Evolutionary conservation across 371 early-diverging fungal species (phyloP).

Genomic region (Blakeslea trispora): DNA sequence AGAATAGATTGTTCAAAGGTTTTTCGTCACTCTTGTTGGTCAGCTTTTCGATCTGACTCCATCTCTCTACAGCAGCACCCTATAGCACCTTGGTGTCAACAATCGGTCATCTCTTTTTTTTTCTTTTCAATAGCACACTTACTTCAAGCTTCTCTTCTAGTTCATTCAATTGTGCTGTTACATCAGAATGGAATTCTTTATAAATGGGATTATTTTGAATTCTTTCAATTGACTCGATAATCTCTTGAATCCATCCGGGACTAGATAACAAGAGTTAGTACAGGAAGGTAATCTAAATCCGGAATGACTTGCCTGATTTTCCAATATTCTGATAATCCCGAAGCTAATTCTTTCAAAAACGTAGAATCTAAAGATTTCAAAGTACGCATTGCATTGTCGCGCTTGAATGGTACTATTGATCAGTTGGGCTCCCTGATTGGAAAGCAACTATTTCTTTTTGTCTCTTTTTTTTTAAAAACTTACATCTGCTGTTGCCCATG

Average conservation of each 20-base stretch:
- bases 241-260: conserved; percentile 28
- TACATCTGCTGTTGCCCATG: conserved; percentile 45
- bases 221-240: conserved; percentile 22
- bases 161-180: conserved; percentile 17
- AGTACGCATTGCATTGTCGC: conserved; percentile 17
- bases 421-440: no score
- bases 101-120: neutral
- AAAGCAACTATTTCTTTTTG: no score
- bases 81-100: neutral
- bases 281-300: neutral
- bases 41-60: conserved; percentile 27
- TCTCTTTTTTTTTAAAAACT: no score
- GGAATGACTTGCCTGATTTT: conserved; percentile 19
- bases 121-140: conserved; percentile 5
- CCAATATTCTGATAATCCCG: conserved; percentile 33
- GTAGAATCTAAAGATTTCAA: conserved; percentile 25
- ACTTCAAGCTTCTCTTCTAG: conserved; percentile 34
- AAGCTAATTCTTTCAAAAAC: conserved; percentile 17
- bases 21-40: conserved; percentile 19
- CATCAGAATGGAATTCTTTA: conserved; percentile 18
- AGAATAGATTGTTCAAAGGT: conserved; percentile 17
- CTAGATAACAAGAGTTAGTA: neutral
- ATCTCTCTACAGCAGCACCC: conserved; percentile 38
- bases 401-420: conserved; percentile 9
- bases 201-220: conserved; percentile 32